Percentiles rank a stretch among this genome's conserved stretches.
Conservation (phyloP, 1,139 yeast genomes). For the Suhomyces coccinellae region DNA sequence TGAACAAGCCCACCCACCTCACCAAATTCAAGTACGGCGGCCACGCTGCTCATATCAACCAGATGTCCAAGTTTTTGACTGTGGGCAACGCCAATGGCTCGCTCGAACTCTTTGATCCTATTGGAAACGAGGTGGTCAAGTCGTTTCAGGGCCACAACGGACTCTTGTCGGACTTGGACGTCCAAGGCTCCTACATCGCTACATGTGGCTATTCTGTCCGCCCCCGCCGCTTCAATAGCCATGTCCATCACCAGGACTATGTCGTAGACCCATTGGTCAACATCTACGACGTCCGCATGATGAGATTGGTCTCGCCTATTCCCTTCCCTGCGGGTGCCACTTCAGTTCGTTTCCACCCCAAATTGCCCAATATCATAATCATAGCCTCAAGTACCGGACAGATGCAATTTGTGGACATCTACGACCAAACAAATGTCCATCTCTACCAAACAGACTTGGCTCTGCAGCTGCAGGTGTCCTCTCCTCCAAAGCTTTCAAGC, state of each 20-base stretch:
- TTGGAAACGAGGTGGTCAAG: constrained; percentile 52
- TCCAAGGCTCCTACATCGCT: constrained; percentile 72
- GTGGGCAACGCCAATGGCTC: constrained; percentile 70
- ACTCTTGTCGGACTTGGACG: constrained; percentile 72
- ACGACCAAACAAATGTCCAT: constrained; percentile 67
- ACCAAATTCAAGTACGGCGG: constrained; percentile 29
- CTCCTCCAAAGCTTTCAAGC: constrained; percentile 39
- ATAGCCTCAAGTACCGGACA: constrained; percentile 80
- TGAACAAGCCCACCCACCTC: constrained; percentile 49
- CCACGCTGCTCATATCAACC: constrained; percentile 33
- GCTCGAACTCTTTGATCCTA: constrained; percentile 76
- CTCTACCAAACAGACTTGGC: constrained; percentile 63
- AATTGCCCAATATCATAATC: constrained; percentile 73
- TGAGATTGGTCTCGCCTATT: constrained; percentile 75
- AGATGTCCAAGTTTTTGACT: constrained; percentile 47
- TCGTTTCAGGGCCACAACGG: constrained; percentile 75
- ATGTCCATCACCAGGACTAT: constrained; percentile 23
- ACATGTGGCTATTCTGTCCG: constrained; percentile 81
- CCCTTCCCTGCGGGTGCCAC: constrained; percentile 92
- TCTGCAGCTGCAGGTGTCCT: constrained; percentile 20
- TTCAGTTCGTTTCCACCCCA: constrained; percentile 82
- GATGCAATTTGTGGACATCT: constrained; percentile 79
- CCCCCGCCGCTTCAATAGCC: constrained; percentile 26
- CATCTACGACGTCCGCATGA: constrained; percentile 74
- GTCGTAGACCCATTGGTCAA: constrained; percentile 77